These are phyloP conservation scores for Rhodotorula sp. DNA, from an alignment of 1,284 basidiomycete genomes.

Conservation along the genomic window DNA sequence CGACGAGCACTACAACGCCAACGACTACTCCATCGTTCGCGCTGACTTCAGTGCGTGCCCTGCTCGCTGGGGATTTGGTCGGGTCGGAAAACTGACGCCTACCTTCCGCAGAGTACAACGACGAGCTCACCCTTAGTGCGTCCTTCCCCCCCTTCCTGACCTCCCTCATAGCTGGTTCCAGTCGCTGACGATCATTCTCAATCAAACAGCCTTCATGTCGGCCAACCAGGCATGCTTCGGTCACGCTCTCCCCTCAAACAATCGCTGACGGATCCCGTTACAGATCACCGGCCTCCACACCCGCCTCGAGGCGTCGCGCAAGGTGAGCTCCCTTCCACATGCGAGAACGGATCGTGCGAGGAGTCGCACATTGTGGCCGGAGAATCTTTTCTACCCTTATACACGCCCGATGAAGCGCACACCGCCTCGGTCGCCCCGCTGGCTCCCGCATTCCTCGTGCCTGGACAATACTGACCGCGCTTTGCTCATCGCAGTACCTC, in stretches of 20 bases:
- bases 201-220: constrained; percentile 71
- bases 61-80: no score
- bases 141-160: background rate
- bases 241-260: no score
- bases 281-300: constrained; percentile 81
- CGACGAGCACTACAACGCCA: constrained; percentile 60
- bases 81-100: constrained; percentile 63
- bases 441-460: no score
- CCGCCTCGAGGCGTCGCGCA: constrained; percentile 90
- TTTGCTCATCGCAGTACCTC: constrained; percentile 55
- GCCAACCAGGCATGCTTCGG: constrained; percentile 58
- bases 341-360: no score
- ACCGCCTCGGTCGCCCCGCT: no score
- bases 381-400: no score
- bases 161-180: no score
- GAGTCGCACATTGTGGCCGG: no score
- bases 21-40: constrained; percentile 74
- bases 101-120: constrained; percentile 90
- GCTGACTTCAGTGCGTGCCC: constrained; percentile 4
- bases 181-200: background rate
- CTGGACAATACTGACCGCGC: no score
- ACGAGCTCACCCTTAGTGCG: constrained; percentile 69
- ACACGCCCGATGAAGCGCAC: no score
- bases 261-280: no score
- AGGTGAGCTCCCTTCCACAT: constrained; percentile 47